These are phyloP conservation scores for Endoconidiophora laricicola DNA, from an alignment of 2,329 filamentous ascomycete genomes.

Conservation along the genomic window DNA sequence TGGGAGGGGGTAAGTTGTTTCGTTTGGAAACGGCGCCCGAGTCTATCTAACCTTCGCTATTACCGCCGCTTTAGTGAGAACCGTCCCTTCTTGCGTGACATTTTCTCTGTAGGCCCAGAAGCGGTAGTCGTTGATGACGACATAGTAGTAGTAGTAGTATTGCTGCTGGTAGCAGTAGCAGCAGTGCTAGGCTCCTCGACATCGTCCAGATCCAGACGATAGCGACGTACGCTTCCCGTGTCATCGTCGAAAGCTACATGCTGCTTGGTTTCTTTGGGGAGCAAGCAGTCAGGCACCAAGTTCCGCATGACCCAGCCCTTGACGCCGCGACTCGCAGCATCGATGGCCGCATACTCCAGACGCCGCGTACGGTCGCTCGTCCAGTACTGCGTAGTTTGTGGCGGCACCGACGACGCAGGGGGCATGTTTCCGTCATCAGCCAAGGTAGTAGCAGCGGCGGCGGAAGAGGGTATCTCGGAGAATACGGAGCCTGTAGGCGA, in stretches of 20 bases:
- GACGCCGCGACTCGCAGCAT: slow-evolving; percentile 42
- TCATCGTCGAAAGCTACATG: slow-evolving; percentile 44
- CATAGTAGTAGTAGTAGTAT: neutral
- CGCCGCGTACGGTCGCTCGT: slow-evolving; percentile 45
- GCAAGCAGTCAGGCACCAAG: slow-evolving; percentile 43
- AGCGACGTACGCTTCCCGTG: slow-evolving; percentile 44
- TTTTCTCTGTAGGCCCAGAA: too few relatives aligned
- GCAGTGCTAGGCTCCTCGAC: slow-evolving; percentile 18
- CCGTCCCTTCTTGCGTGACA: slow-evolving; percentile 3
- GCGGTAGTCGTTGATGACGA: neutral
- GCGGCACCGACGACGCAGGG: slow-evolving; percentile 15
- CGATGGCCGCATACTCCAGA: slow-evolving; percentile 50
- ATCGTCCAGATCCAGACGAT: slow-evolving; percentile 40
- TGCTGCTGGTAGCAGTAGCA: neutral
- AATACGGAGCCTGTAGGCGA: too few relatives aligned
- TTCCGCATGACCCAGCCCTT: slow-evolving; percentile 42
- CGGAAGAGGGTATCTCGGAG: too few relatives aligned
- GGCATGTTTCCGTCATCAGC: too few relatives aligned
- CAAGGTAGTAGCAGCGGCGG: too few relatives aligned
- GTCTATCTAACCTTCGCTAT: neutral
- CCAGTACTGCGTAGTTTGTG: slow-evolving; percentile 49
- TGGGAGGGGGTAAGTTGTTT: too few relatives aligned
- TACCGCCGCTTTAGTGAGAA: slow-evolving; percentile 8
- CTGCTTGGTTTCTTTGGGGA: slow-evolving; percentile 30
- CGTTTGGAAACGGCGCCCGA: too few relatives aligned